phyloP scores from a whole-genome alignment of 2,329 filamentous ascomycete genomes.

The Pseudogymnoascus sp. region DNA sequence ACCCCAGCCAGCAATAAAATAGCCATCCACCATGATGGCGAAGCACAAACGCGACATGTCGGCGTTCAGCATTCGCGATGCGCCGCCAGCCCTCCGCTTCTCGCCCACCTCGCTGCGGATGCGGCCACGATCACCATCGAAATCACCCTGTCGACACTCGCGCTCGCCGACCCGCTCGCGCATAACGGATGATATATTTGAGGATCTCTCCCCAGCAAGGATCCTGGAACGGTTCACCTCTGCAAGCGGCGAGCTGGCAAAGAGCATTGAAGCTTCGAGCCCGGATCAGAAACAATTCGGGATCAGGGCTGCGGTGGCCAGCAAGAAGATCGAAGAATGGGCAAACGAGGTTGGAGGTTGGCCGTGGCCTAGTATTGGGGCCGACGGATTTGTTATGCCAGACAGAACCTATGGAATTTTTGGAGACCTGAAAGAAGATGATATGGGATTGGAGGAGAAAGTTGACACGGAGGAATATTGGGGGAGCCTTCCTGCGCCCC shows the following conservation, averaged over 20 bases:
- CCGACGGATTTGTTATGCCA: slow-evolving; percentile 46
- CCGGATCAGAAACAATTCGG: slow-evolving; percentile 62
- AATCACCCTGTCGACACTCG: not conserved
- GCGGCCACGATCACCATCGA: not conserved
- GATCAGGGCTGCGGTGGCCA: slow-evolving; percentile 59
- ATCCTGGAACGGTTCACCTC: slow-evolving; percentile 52
- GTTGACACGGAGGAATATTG: slow-evolving; percentile 39
- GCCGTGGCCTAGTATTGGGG: slow-evolving; percentile 45
- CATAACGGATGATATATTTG: slow-evolving; percentile 47
- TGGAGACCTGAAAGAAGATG: slow-evolving; percentile 9
- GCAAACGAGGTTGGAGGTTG: slow-evolving; percentile 58
- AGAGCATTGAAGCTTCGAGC: slow-evolving; percentile 55
- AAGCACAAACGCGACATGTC: slow-evolving; percentile 6
- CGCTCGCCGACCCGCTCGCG: slow-evolving; percentile 22
- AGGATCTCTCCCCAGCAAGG: slow-evolving; percentile 50
- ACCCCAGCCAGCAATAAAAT: not conserved
- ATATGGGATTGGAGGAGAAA: slow-evolving; percentile 11
- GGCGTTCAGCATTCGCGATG: slow-evolving; percentile 2
- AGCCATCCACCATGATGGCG: not conserved
- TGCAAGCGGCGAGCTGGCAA: slow-evolving; percentile 43
- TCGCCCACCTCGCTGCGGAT: slow-evolving; percentile 3
- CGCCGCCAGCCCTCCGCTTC: slow-evolving; percentile 1
- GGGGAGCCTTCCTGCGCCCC: slow-evolving; percentile 59
- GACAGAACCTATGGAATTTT: slow-evolving; percentile 15
- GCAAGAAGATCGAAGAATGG: slow-evolving; percentile 66